Conservation (phyloP, 2,329 filamentous ascomycete genomes). For the Didymella glomerata region DNA sequence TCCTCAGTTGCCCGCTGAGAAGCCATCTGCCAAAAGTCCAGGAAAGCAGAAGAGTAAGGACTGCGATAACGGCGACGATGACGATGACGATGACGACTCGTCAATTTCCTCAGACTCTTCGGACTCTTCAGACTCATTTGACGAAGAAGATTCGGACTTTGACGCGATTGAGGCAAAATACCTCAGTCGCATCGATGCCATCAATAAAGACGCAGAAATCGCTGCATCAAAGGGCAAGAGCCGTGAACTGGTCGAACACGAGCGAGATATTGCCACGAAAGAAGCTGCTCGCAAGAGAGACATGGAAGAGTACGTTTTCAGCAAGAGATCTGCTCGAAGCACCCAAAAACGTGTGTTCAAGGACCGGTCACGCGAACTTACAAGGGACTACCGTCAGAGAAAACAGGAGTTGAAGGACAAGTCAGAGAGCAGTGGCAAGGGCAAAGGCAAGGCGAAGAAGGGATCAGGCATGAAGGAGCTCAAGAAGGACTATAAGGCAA, state of each 20-base stretch:
- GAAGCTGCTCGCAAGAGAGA: slow-evolving; percentile 33
- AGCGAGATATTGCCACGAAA: slow-evolving; percentile 39
- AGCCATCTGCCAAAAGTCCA: slow-evolving; percentile 1
- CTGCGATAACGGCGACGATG: slow-evolving; percentile 25
- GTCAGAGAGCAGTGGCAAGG: slow-evolving; percentile 25
- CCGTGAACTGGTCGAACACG: slow-evolving; percentile 29
- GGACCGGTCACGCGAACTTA: slow-evolving; percentile 25
- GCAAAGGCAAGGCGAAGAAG: slow-evolving; percentile 35
- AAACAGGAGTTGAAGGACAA: slow-evolving; percentile 34
- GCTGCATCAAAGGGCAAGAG: slow-evolving; percentile 35
- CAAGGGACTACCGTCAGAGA: slow-evolving; percentile 24
- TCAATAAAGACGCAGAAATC: slow-evolving; percentile 32
- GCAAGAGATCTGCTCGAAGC: slow-evolving; percentile 30
- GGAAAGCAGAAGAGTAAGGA: slow-evolving; percentile 13
- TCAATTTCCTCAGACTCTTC: slow-evolving; percentile 38
- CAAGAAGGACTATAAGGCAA: slow-evolving; percentile 35
- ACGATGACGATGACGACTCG: slow-evolving; percentile 31
- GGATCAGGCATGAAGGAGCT: slow-evolving; percentile 33
- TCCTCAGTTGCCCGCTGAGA: slow-evolving; percentile 6
- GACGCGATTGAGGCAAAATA: slow-evolving; percentile 21
- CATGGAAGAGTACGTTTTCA: slow-evolving; percentile 29
- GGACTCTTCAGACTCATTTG: slow-evolving; percentile 23
- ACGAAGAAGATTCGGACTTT: slow-evolving; percentile 22
- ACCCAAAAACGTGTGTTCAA: slow-evolving; percentile 21
- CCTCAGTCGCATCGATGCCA: slow-evolving; percentile 31